Base-by-base conservation (phyloP, 176 grass and related monocot species). In the Oryza rufipogon region DNA sequence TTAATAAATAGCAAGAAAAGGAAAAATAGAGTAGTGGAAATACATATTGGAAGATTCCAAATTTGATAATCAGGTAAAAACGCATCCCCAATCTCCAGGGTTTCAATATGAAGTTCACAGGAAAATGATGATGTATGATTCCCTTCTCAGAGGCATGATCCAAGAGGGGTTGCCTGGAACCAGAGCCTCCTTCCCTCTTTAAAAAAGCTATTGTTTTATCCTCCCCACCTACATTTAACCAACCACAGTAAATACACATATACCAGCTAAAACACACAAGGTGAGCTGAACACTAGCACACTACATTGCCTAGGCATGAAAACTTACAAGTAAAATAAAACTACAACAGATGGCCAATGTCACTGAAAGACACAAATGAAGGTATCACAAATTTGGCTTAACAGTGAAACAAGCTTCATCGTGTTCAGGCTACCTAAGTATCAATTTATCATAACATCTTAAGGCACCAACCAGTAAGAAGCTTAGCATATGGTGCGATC, bases 11-110 rank as follows among this genome's bases (percentile, higher is more conserved):
- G 11, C 73, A 52, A 74, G 68, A 63, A 63, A 63, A 3, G 20
- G 9, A 22, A 2, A 23, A 63, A 75, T 66, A 44, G 44, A 61
- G 22, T 70, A 48, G 79, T 71, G 17, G 23, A 76, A 86, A 84
- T 98, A 98, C 93, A 83, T 98, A 98, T 94, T 98, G 96, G 85
- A 95, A 95, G 85, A 98, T 92, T 79, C 96, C 96, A 78, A 98
- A 92, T 84, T 95, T 98, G 80, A 98, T 95, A 79, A 95, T 89
- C 63, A 86, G 89, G 70, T 98, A 98, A 83, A 98, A 95, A 44
- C 81, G 90, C 4, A 73, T 78, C 44, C 93, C 91, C 44, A 98
- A 25, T 94, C 82, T 95, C 93, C 96, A 98, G 19, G 93, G 96
- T 74, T 90, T 92, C 77, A 95, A 33, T 48, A 98, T 87, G 89